phyloP scores from a whole-genome alignment of 2,329 filamentous ascomycete species.

The Plectosphaerella sp. region DNA sequence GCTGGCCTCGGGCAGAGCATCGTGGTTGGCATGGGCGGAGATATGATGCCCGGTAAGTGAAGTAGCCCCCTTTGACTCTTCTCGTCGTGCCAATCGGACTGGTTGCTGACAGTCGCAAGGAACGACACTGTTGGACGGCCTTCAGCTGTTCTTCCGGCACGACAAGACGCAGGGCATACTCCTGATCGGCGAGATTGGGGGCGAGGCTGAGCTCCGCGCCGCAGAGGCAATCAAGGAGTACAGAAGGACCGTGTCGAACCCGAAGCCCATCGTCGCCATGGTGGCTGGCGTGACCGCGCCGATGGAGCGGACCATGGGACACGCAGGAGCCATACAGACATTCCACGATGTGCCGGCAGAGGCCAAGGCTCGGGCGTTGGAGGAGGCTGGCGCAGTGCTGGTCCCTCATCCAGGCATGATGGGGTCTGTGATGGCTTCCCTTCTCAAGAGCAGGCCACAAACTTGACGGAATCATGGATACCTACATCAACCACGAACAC shows the following conservation, averaged over 20 bases:
- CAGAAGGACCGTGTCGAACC: slow-evolving; percentile 45
- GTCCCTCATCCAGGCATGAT: slow-evolving; percentile 33
- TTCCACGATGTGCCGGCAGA: slow-evolving; percentile 23
- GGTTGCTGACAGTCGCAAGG: slow-evolving; percentile 14
- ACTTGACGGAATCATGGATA: no score
- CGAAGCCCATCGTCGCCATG: slow-evolving; percentile 62
- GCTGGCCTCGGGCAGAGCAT: slow-evolving; percentile 74
- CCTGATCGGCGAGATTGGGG: slow-evolving; percentile 68
- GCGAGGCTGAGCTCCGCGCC: slow-evolving; percentile 64
- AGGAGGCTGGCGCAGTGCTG: slow-evolving; percentile 28
- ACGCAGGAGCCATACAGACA: slow-evolving; percentile 59
- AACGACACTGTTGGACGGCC: slow-evolving; percentile 68
- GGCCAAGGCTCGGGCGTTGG: slow-evolving; percentile 26
- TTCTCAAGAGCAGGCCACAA: slow-evolving; percentile 14
- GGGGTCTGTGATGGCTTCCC: slow-evolving; percentile 26
- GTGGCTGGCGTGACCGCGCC: slow-evolving; percentile 62
- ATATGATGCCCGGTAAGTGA: slow-evolving; percentile 59
- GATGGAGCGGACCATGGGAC: slow-evolving; percentile 62
- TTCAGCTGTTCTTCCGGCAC: slow-evolving; percentile 64
- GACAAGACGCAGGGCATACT: slow-evolving; percentile 67
- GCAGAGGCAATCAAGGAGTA: slow-evolving; percentile 70
- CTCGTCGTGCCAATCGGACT: neutral
- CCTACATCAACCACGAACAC: no score
- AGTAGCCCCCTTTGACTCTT: neutral
- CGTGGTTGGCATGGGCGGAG: slow-evolving; percentile 74